Evolutionary conservation across 257 asterid genomes (phyloP).

Genomic region (Solanum verrucosum): DNA sequence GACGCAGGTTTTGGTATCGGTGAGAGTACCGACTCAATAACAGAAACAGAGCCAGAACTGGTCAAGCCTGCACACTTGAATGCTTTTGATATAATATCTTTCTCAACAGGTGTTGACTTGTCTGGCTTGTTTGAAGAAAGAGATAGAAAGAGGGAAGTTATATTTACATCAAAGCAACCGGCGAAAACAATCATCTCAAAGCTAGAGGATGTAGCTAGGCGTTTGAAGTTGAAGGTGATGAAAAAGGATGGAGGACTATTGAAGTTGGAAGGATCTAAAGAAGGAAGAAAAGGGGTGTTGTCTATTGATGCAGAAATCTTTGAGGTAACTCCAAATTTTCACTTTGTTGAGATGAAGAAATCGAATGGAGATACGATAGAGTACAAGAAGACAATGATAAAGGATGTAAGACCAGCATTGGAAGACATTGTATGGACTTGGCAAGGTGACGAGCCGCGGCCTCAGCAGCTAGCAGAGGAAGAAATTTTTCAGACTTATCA

Average conservation of each 20-base stretch:
- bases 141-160: conserved; percentile 32
- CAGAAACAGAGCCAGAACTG: conserved; percentile 18
- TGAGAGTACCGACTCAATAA: background rate
- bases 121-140: conserved; percentile 57
- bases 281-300: conserved; percentile 53
- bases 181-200: conserved; percentile 45
- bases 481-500: background rate
- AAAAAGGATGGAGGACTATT: conserved; percentile 56
- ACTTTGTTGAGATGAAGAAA: conserved; percentile 64
- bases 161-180: conserved; percentile 51
- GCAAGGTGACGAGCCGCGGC: conserved; percentile 43
- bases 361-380: conserved; percentile 63
- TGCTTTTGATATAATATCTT: conserved; percentile 78
- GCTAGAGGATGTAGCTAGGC: conserved; percentile 56
- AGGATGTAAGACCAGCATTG: conserved; percentile 47
- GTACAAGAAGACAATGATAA: conserved; percentile 52
- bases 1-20: background rate
- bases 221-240: conserved; percentile 42
- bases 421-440: conserved; percentile 72
- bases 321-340: conserved; percentile 48
- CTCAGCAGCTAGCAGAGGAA: conserved; percentile 6
- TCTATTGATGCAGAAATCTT: conserved; percentile 64
- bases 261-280: conserved; percentile 43
- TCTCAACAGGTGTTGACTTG: conserved; percentile 67
- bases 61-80: conserved; percentile 37